Percentiles rank a stretch among this genome's conserved stretches.
Evolutionary conservation across 2,329 filamentous ascomycete genomes (phyloP).

Genomic region (Didymella lethalis): DNA sequence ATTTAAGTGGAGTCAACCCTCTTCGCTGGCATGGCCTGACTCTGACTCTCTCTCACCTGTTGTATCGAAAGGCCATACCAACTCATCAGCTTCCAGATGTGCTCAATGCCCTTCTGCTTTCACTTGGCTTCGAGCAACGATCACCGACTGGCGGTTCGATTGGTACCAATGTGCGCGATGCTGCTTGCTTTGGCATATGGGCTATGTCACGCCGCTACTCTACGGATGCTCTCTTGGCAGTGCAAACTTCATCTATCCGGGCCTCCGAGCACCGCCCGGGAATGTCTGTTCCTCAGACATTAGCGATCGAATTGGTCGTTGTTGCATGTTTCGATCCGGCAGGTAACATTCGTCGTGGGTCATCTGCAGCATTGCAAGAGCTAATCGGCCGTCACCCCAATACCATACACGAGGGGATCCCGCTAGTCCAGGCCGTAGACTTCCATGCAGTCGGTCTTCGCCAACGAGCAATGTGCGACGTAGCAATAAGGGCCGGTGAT

Average conservation of each 20-base stretch:
- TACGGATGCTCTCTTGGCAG: constrained; percentile 75
- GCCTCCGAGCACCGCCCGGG: constrained; percentile 54
- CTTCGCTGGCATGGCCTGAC: constrained; percentile 93
- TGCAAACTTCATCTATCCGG: constrained; percentile 59
- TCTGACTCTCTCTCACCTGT: constrained; percentile 82
- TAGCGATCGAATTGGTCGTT: constrained; percentile 82
- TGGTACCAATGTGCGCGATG: constrained; percentile 91
- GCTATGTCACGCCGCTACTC: constrained; percentile 86
- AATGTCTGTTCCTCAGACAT: constrained; percentile 69
- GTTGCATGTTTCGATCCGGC: constrained; percentile 86
- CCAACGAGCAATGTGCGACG: constrained; percentile 79
- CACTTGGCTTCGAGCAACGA: constrained; percentile 87
- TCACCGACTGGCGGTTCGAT: constrained; percentile 83
- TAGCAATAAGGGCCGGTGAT: constrained; percentile 73
- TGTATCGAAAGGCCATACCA: constrained; percentile 85
- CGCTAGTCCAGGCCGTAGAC: constrained; percentile 87
- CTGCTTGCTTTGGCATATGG: constrained; percentile 97
- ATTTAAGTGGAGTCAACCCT: constrained; percentile 79
- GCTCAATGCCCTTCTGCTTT: constrained; percentile 77
- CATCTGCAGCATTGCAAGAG: constrained; percentile 93
- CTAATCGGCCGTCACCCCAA: constrained; percentile 92
- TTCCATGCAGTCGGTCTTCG: constrained; percentile 93
- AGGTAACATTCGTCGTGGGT: constrained; percentile 90
- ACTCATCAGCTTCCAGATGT: constrained; percentile 74
- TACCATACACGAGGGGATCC: constrained; percentile 80